These are phyloP conservation scores for Epichloe aotearoae DNA, from an alignment of 2,329 filamentous ascomycete species.

Conservation along the genomic window DNA sequence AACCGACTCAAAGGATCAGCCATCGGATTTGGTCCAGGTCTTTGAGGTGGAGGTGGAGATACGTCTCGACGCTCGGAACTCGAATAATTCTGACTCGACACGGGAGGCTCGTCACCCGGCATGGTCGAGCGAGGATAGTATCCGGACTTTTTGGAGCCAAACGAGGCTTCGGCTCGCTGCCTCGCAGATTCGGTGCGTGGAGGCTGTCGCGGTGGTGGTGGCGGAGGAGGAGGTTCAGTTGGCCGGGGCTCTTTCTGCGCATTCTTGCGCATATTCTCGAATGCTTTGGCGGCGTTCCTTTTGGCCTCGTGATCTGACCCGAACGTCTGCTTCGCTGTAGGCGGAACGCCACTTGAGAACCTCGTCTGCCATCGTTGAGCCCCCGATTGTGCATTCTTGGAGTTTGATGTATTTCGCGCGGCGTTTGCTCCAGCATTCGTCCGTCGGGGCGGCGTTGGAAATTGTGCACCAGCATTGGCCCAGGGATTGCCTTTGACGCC, in stretches of 20 bases:
- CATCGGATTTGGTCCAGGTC: conserved; percentile 13
- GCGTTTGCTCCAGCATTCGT: conserved; percentile 13
- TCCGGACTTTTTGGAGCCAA: conserved; percentile 36
- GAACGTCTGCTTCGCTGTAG: conserved; percentile 27
- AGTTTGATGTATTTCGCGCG: conserved; percentile 5
- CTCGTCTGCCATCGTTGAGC: conserved; percentile 32
- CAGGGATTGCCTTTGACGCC: conserved; percentile 46
- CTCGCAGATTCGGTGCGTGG: conserved; percentile 39
- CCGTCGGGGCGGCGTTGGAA: conserved; percentile 35
- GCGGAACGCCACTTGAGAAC: conserved; percentile 27
- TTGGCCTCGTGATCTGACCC: conserved; percentile 23
- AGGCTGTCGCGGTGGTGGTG: conserved; percentile 26
- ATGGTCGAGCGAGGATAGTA: conserved; percentile 36
- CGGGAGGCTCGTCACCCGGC: conserved; percentile 38
- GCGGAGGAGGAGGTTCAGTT: conserved; percentile 14
- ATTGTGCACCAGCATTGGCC: conserved; percentile 34
- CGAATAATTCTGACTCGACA: conserved; percentile 35
- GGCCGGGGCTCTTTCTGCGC: conserved; percentile 16
- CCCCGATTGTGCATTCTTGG: conserved; percentile 20
- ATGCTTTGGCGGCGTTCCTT: conserved; percentile 28
- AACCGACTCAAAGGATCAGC: conserved; percentile 37
- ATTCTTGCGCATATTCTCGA: conserved; percentile 29
- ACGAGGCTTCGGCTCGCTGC: conserved; percentile 41
- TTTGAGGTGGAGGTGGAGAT: conserved; percentile 7
- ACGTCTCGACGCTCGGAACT: conserved; percentile 12